These are phyloP conservation scores for Bisporella sp. DNA, from an alignment of 2,329 filamentous ascomycete species.

Conservation along the genomic window DNA sequence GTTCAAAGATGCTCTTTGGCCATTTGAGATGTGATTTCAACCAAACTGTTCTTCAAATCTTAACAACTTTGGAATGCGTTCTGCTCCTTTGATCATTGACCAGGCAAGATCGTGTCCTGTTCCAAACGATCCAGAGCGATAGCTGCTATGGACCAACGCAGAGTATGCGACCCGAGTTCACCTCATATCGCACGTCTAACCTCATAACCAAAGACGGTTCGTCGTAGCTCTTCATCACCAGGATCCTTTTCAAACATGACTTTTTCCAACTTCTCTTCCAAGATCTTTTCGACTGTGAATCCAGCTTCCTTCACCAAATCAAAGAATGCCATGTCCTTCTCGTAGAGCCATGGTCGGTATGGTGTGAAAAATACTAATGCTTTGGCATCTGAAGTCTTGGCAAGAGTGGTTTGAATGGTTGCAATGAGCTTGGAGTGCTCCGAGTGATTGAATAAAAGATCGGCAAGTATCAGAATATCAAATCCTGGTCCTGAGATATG, in stretches of 20 bases:
- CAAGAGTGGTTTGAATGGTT: constrained; percentile 63
- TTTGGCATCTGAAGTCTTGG: constrained; percentile 27
- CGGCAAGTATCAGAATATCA: constrained; percentile 79
- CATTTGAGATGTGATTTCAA: no score
- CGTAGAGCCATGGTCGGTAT: constrained; percentile 82
- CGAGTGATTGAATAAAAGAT: constrained; percentile 84
- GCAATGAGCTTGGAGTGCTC: constrained; percentile 74
- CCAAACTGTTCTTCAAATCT: no score
- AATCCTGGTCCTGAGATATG: constrained; percentile 49
- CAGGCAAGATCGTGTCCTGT: no score
- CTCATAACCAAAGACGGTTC: constrained; percentile 53
- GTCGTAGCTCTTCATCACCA: constrained; percentile 72
- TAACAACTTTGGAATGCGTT: no score
- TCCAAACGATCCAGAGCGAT: no score
- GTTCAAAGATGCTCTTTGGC: no score
- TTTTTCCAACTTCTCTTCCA: constrained; percentile 76
- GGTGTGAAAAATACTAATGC: constrained; percentile 92
- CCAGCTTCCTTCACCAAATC: constrained; percentile 64
- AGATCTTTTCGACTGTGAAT: constrained; percentile 70
- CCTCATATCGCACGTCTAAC: constrained; percentile 21
- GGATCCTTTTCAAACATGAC: constrained; percentile 87
- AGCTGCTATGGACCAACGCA: no score
- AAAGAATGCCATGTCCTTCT: constrained; percentile 84
- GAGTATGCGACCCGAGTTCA: neutral
- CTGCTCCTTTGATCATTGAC: no score